A percentile compares a stretch with the other conserved stretches of the same genome.
Conservation (phyloP, 257 asterid genomes). For the Jacaranda mimosifolia region DNA sequence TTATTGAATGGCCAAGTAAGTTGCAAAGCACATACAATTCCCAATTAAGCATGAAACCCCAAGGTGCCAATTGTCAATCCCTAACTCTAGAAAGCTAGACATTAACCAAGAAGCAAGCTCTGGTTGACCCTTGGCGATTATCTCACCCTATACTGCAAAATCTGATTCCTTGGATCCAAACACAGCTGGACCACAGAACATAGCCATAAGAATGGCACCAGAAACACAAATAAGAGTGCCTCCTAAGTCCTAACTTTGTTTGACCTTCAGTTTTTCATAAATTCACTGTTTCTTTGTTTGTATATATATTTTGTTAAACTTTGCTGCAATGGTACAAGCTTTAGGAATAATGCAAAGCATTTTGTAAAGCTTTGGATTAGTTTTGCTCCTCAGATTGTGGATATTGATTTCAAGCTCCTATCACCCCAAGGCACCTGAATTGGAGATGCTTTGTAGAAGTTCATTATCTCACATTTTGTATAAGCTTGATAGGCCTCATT, state of each 20-base stretch:
- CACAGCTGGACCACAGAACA: slow-evolving; percentile 83
- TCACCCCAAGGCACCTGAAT: no score
- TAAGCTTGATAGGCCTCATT: no score
- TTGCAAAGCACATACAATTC: slow-evolving; percentile 88
- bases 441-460: no score
- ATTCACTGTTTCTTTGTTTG: slow-evolving; percentile 76
- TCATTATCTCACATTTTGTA: no score
- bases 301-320: no score
- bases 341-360: no score
- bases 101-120: slow-evolving; percentile 71
- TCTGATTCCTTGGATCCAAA: slow-evolving; percentile 64
- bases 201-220: slow-evolving; percentile 88
- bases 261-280: slow-evolving; percentile 77
- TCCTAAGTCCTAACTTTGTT: slow-evolving; percentile 75
- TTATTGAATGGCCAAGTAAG: slow-evolving; percentile 81
- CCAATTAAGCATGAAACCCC: slow-evolving; percentile 92
- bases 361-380: no score
- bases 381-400: no score
- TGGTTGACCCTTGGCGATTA: slow-evolving; percentile 66
- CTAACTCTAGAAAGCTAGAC: slow-evolving; percentile 63
- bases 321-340: no score
- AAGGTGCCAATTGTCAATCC: slow-evolving; percentile 81
- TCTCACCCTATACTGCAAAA: slow-evolving; percentile 47
- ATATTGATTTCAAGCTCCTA: no score
- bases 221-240: slow-evolving; percentile 82